Conservation (phyloP, 192 early-diverging fungal genomes). For the Coemansia aciculifera region DNA sequence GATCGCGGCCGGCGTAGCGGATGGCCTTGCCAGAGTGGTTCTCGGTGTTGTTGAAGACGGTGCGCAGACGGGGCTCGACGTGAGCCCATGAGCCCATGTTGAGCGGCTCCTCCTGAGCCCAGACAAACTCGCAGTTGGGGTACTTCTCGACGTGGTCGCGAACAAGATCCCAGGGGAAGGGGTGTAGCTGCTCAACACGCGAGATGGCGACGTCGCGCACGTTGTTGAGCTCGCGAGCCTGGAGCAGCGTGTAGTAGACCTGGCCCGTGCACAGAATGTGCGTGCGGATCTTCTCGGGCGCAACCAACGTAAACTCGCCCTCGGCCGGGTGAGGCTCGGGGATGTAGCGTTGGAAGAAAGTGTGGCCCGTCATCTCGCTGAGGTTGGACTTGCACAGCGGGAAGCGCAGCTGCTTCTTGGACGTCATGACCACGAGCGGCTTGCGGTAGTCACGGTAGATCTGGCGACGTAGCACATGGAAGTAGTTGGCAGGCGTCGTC, state of each 20-base stretch:
- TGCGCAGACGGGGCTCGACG: slow-evolving; percentile 84
- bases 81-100: slow-evolving; percentile 93
- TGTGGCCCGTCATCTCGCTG: slow-evolving; percentile 76
- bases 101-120: slow-evolving; percentile 94
- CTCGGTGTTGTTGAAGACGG: slow-evolving; percentile 71
- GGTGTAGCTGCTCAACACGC: slow-evolving; percentile 90
- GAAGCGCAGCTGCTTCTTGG: slow-evolving; percentile 92
- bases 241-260: slow-evolving; percentile 91
- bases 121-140: slow-evolving; percentile 88
- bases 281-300: slow-evolving; percentile 84
- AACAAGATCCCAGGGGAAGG: slow-evolving; percentile 93
- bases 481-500: slow-evolving; percentile 97
- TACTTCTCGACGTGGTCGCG: slow-evolving; percentile 87
- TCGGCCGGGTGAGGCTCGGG: slow-evolving; percentile 85
- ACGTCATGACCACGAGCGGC: slow-evolving; percentile 76
- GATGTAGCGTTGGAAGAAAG: slow-evolving; percentile 87
- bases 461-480: slow-evolving; percentile 93
- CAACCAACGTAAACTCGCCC: slow-evolving; percentile 64
- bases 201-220: slow-evolving; percentile 88
- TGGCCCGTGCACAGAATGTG: slow-evolving; percentile 96
- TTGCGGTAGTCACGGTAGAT: slow-evolving; percentile 97
- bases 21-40: slow-evolving; percentile 64
- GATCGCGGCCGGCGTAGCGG: slow-evolving; percentile 83
- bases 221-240: slow-evolving; percentile 90
- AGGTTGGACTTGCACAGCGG: slow-evolving; percentile 86